phyloP scores from a whole-genome alignment of 208 protist species.

The Tritrichomonas musculus region DNA sequence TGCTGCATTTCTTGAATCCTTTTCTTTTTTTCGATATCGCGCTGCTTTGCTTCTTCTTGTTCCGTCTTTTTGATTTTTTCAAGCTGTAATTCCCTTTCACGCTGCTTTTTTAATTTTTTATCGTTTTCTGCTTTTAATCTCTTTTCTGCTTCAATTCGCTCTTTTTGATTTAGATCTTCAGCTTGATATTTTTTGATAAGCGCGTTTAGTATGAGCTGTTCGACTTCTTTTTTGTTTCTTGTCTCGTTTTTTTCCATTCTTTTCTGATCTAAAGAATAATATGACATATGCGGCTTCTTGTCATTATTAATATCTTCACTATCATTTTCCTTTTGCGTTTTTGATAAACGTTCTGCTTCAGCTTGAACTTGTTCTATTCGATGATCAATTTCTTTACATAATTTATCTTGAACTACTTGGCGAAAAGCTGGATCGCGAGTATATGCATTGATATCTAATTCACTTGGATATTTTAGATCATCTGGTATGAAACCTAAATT shows the following conservation, averaged over 20 bases:
- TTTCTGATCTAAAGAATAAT: background rate
- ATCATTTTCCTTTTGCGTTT: background rate
- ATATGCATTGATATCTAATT: background rate
- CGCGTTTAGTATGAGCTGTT: background rate
- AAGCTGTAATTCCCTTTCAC: background rate
- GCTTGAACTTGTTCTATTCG: background rate
- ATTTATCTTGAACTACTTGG: background rate
- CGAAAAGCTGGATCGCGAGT: constrained; percentile 6
- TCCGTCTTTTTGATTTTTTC: background rate
- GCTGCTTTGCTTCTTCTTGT: background rate
- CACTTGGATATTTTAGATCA: constrained; percentile 10
- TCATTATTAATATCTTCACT: background rate
- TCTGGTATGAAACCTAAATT: background rate
- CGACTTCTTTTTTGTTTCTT: background rate
- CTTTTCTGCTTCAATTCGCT: background rate
- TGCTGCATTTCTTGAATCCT: background rate
- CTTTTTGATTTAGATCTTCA: background rate
- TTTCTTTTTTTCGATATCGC: background rate
- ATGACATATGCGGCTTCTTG: background rate
- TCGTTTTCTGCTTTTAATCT: background rate
- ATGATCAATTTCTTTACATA: background rate
- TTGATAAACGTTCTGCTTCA: background rate
- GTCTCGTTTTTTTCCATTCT: background rate
- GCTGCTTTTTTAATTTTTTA: background rate
- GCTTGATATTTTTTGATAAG: constrained; percentile 5